Base-by-base conservation (phyloP, 2,329 filamentous ascomycete species). In the Microascus cirrosus region DNA sequence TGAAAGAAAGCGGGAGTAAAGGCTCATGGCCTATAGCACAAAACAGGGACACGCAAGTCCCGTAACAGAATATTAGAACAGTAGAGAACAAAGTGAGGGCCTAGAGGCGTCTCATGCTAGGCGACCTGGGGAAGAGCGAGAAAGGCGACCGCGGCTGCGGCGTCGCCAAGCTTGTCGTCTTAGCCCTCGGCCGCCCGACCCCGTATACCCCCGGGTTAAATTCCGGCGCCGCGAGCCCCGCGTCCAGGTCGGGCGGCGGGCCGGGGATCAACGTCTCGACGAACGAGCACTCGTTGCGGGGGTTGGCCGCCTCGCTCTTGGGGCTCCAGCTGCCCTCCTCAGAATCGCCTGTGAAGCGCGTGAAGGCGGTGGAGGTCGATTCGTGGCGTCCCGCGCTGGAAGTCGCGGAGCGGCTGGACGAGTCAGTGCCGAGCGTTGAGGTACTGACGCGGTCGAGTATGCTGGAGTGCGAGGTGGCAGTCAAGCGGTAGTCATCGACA, bases 361-460 rank as follows among this genome's bases (percentile, higher is more conserved):
- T 82, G 60, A 76, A 77, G 11, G 74, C 77, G 4, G 80, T 83
- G 28, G 75, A 73, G 18, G 75, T 74, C 13, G 81, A 84, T 54
- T 76, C 72, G 53, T 58, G 56, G 66, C 82, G 79, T 28, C 78
- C 78, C 59, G 77, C 75, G 55, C 71, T 75, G 53, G 71, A 76
- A 20, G 75, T 78, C 32, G 73, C 71, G 1, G 77, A 78, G 24
- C 73, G 72, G 32, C 70, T 70, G 2, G 76, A 80, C 18, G 74
- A 74, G 59, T 70, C 58, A 20, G 79, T 83, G 25, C 69, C 73
- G 1, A 75, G 80, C 6, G 81, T 83, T 7, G 79, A 83, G 12
- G 78, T 79, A 67, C 80, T 83, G 24, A 73, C 75, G 18, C 80
- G 77, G 58, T 77, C 68, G 42, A 71, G 67, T 15, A 71, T 61